These are phyloP conservation scores for Solanum tarijense DNA, from an alignment of 257 asterid species.

Conservation along the genomic window DNA sequence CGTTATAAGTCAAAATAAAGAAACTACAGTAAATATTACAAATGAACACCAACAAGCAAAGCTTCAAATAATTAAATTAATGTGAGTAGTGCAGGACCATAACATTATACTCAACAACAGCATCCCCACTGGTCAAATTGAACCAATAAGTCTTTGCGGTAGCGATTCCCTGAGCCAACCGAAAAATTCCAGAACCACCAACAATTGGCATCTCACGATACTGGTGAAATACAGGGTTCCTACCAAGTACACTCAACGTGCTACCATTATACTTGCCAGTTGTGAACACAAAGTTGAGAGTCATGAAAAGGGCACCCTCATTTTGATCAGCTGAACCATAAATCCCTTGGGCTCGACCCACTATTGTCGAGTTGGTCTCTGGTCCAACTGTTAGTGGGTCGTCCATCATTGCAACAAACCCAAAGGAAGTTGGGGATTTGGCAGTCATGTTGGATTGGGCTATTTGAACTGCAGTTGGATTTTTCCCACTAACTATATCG, in stretches of 20 bases:
- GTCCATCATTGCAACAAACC: conserved; percentile 15
- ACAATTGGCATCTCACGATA: conserved; percentile 29
- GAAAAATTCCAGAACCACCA: conserved; percentile 41
- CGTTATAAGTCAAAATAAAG: neutral
- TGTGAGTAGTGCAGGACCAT: conserved; percentile 4
- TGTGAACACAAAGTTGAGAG: conserved; percentile 21
- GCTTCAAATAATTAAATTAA: neutral
- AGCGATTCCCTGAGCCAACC: conserved; percentile 32
- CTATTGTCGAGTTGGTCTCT: conserved; percentile 5
- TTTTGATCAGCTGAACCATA: conserved; percentile 14
- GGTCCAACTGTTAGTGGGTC: conserved; percentile 17
- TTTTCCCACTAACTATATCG: conserved; percentile 19
- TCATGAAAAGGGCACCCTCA: conserved; percentile 14
- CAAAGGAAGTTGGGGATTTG: conserved; percentile 18
- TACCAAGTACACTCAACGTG: conserved; percentile 22
- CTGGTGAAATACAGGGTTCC: conserved; percentile 8
- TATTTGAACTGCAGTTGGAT: conserved; percentile 6
- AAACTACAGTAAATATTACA: neutral
- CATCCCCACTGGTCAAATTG: conserved; percentile 4
- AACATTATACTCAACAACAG: conserved; percentile 17
- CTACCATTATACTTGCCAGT: conserved; percentile 29
- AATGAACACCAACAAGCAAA: neutral
- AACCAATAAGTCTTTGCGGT: neutral
- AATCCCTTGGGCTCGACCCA: conserved; percentile 44
- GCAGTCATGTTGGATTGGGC: conserved; percentile 9